Conservation (phyloP, 1,284 basidiomycete genomes). For the Anthracocystis walkeri region DNA sequence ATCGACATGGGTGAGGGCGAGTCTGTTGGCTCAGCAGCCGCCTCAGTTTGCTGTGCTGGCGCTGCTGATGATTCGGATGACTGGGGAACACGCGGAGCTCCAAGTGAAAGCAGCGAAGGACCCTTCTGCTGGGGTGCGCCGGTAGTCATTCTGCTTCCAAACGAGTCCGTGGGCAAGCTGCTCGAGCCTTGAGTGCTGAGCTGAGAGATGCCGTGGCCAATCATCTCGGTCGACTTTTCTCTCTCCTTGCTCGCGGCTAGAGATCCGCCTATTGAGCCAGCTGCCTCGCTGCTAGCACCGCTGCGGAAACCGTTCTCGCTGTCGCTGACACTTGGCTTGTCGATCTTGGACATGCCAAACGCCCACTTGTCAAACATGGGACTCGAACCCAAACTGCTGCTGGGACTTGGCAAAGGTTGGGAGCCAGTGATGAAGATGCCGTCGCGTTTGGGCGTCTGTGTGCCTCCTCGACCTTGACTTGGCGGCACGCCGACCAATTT, state of each 20-base stretch:
- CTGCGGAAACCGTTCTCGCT: conserved; percentile 53
- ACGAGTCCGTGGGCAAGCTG: conserved; percentile 69
- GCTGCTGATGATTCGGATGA: conserved; percentile 19
- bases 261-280: conserved; percentile 50
- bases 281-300: conserved; percentile 51
- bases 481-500: conserved; percentile 95
- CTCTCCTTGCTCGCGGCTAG: conserved; percentile 47
- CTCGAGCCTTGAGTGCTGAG: conserved; percentile 75
- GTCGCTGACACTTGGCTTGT: conserved; percentile 54
- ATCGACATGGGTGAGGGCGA: conserved; percentile 57
- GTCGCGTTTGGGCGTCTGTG: conserved; percentile 92
- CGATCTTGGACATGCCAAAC: conserved; percentile 85
- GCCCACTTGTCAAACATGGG: conserved; percentile 90
- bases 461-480: conserved; percentile 92
- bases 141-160: conserved; percentile 74
- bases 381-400: conserved; percentile 78
- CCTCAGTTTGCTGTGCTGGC: conserved; percentile 9
- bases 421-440: conserved; percentile 90
- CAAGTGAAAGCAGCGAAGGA: conserved; percentile 82
- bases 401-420: conserved; percentile 87
- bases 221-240: conserved; percentile 73
- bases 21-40: conserved; percentile 57
- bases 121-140: conserved; percentile 73
- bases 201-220: conserved; percentile 75
- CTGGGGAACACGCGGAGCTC: conserved; percentile 41